Percentiles rank a stretch among this genome's conserved stretches.
Conservation (phyloP, 192 early-diverging fungal species). For the Backusella parvicylindrica region DNA sequence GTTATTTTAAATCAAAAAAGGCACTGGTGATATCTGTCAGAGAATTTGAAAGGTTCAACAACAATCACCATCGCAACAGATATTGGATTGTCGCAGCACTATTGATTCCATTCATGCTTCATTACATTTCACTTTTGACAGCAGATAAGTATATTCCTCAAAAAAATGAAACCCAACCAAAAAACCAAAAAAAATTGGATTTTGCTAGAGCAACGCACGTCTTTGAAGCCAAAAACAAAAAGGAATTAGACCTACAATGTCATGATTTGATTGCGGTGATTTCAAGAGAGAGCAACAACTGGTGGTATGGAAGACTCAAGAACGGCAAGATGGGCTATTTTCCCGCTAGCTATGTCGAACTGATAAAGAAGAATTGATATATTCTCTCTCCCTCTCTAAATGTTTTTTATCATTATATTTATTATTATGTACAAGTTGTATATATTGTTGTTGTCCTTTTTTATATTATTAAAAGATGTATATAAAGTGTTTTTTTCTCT, state of each 20-base stretch:
- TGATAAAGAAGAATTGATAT: conserved; percentile 66
- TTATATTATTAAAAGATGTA: background rate
- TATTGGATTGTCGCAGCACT: background rate
- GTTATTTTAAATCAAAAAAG: background rate
- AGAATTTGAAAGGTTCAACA: background rate
- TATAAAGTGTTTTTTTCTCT: too few relatives aligned
- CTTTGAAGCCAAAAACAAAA: background rate
- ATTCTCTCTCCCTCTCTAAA: background rate
- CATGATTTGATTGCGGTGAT: background rate
- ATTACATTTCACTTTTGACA: background rate
- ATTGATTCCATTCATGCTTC: background rate
- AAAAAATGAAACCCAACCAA: background rate
- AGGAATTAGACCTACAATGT: background rate
- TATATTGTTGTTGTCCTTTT: background rate
- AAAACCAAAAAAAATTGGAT: background rate
- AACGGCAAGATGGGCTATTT: conserved; percentile 84
- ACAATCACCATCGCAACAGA: background rate
- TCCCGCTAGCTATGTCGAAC: conserved; percentile 85
- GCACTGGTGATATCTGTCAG: background rate
- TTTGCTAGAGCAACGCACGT: background rate
- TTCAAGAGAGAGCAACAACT: conserved; percentile 33
- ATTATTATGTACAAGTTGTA: background rate
- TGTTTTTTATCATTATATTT: background rate
- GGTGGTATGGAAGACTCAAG: conserved; percentile 90
- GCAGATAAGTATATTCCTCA: background rate